Evolutionary conservation across 2,329 filamentous ascomycete species (phyloP).

Genomic region (Amylocarpus encephaloides): DNA sequence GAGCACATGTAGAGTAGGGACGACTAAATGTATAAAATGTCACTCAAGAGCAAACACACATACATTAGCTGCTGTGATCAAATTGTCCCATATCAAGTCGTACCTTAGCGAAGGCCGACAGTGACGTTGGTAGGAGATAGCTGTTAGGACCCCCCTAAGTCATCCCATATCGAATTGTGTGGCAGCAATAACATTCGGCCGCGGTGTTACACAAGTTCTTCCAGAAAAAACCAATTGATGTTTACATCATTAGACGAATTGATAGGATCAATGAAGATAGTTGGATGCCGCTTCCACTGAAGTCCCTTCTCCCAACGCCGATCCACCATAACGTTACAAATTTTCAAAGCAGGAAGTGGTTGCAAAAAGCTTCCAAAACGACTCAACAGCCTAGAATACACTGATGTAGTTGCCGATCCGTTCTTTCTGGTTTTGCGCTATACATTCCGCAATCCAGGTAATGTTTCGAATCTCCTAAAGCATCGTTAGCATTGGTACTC

Average conservation of each 20-base stretch:
- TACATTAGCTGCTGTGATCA: no score
- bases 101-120: no score
- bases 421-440: slow-evolving; percentile 99
- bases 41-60: background rate
- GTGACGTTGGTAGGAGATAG: no score
- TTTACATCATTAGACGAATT: background rate
- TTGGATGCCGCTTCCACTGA: slow-evolving; percentile 5
- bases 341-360: slow-evolving; percentile 12
- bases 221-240: no score
- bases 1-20: slow-evolving; percentile 21
- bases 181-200: no score
- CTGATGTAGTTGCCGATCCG: slow-evolving; percentile 98
- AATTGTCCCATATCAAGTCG: no score
- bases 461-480: slow-evolving; percentile 95
- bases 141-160: no score
- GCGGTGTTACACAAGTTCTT: no score
- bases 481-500: slow-evolving; percentile 30
- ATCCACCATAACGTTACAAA: slow-evolving; percentile 24
- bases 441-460: slow-evolving; percentile 99
- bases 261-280: background rate
- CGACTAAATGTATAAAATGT: slow-evolving; percentile 11
- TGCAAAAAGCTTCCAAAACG: slow-evolving; percentile 9
- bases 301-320: slow-evolving; percentile 27
- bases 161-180: no score
- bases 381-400: slow-evolving; percentile 60